phyloP scores from a whole-genome alignment of 148 eudicot species.

The Heliosperma pusillum region DNA sequence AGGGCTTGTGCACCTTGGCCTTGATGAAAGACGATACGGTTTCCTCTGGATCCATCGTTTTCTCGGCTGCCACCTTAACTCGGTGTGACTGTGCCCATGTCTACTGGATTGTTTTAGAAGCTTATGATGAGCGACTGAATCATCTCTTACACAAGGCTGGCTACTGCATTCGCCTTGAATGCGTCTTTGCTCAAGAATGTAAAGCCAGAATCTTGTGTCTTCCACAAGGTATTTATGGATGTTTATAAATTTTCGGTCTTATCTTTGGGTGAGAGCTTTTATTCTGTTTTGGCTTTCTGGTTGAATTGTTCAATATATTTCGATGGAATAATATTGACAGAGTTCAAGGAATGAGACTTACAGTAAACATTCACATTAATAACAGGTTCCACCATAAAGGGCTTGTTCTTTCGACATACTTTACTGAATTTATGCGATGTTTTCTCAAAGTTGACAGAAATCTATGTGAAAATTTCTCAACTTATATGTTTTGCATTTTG shows the following conservation, averaged over 20 bases:
- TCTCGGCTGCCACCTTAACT: slow-evolving; percentile 30
- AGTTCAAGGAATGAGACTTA: neutral
- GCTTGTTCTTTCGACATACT: neutral
- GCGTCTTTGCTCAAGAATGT: slow-evolving; percentile 41
- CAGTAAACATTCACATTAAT: neutral
- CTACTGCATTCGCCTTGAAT: slow-evolving; percentile 40
- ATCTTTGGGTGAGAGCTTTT: slow-evolving; percentile 21
- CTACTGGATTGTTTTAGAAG: slow-evolving; percentile 27
- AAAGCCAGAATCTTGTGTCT: slow-evolving; percentile 38
- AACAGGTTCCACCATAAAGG: neutral
- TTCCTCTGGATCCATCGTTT: neutral
- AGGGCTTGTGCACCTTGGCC: slow-evolving; percentile 49
- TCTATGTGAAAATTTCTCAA: neutral
- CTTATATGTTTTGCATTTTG: too few relatives aligned
- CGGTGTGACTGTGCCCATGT: slow-evolving; percentile 41
- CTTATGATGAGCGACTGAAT: slow-evolving; percentile 32
- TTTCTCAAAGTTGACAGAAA: neutral
- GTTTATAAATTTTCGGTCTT: slow-evolving; percentile 34
- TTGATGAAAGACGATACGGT: slow-evolving; percentile 39
- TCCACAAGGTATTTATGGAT: slow-evolving; percentile 29
- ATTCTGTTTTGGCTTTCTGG: slow-evolving; percentile 13
- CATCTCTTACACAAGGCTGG: slow-evolving; percentile 24
- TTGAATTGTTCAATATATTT: neutral
- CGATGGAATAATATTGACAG: neutral
- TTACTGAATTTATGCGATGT: neutral